phyloP scores from a whole-genome alignment of 805 yeast genomes.

The Metschnikowia dekortorum region DNA sequence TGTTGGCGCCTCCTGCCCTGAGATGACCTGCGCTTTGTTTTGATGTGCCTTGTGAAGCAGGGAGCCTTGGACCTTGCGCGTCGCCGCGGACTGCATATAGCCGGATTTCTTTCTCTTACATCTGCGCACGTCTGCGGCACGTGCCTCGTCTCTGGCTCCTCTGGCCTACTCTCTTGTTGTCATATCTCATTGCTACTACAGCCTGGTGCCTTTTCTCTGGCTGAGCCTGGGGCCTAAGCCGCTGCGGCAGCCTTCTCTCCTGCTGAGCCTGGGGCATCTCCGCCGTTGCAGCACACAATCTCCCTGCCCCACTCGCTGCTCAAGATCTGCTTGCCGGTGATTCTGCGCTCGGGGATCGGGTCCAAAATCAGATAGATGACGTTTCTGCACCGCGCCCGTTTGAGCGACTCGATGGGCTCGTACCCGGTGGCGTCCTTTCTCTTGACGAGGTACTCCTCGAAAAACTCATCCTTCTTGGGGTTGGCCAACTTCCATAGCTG shows the following conservation, averaged over 20 bases:
- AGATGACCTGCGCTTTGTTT: neutral
- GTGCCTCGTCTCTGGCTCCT: too few relatives aligned
- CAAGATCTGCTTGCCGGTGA: slow-evolving; percentile 81
- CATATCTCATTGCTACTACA: slow-evolving; percentile 1
- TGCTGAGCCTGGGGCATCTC: slow-evolving; percentile 28
- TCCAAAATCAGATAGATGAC: slow-evolving; percentile 91
- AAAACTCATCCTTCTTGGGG: slow-evolving; percentile 72
- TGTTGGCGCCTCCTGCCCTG: neutral
- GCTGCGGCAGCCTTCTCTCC: too few relatives aligned
- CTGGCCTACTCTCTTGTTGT: neutral
- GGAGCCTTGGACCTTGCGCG: neutral
- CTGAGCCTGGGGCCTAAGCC: too few relatives aligned
- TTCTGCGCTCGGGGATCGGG: slow-evolving; percentile 83
- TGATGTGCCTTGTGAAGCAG: neutral
- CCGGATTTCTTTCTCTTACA: neutral
- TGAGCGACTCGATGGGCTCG: slow-evolving; percentile 82
- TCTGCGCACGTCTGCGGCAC: neutral
- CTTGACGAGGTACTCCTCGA: slow-evolving; percentile 65
- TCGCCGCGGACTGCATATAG: neutral
- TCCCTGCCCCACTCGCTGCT: slow-evolving; percentile 96
- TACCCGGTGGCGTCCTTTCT: slow-evolving; percentile 83
- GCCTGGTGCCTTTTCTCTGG: too few relatives aligned
- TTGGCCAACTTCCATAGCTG: slow-evolving; percentile 88
- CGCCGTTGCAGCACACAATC: slow-evolving; percentile 73
- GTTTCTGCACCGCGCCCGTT: slow-evolving; percentile 85